Base-by-base conservation (phyloP, 257 asterid species). In the Salvia splendens region DNA sequence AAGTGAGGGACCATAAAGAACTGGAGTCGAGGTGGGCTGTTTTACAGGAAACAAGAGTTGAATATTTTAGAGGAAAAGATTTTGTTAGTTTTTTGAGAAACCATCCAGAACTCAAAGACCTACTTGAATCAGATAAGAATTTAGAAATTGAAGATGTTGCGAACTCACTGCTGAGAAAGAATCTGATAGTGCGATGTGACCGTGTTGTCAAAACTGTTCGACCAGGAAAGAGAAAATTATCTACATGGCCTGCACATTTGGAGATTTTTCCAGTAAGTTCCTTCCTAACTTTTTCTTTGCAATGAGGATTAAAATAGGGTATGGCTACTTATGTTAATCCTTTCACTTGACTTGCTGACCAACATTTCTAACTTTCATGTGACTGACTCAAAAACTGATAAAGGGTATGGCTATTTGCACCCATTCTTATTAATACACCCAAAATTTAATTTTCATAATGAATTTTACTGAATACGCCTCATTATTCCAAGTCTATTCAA, bases 221-320 rank as follows among this genome's bases (percentile, higher is more conserved):
- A 12, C 99, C 99, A 43, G 99, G 99, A 53, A 90, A 88, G 89
- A 90, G 72, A 70, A 93, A 93, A 59, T 73, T 93, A 74, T 93
- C 99, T 20, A 93, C 96, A 17, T 93, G 97, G 97, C 99, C 99
- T 49, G 99, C 99, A 1, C 97, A 93, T 79, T 76, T 93, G 70
- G 96, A 90, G 88, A 86, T 93, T 71, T 93, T 72, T 71, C 73
- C 84, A 47, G 99, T 93, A 80, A 85, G 97, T 80, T 73, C 14
- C 64, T 73, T 61, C 60, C 35, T 15, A 16, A 30, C 12, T 28
- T 69, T 72, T 14, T 42, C 12, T 35, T 12, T 11, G 42, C 55
- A 41, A 41, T 38, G 36, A 64, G 50, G 35, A 52, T 15, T 35
- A 52, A 47, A 55, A 24, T 24, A 24, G 30, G 30, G 30, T 24